These are phyloP conservation scores for Fusarium foetens DNA, from an alignment of 2,329 filamentous ascomycete genomes.

Conservation along the genomic window DNA sequence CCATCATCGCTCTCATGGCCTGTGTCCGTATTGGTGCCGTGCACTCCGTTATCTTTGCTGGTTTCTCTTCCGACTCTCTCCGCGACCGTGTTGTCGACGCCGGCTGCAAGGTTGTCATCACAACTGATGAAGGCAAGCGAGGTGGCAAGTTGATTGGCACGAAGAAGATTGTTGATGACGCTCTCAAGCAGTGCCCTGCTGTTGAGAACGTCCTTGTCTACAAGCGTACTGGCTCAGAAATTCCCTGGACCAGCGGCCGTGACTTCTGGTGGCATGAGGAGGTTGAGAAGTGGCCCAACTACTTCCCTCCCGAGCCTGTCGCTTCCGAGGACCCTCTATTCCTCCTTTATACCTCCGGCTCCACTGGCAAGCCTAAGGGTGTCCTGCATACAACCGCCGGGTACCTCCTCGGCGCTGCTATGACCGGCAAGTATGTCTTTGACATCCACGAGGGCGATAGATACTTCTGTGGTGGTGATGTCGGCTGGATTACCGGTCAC, in stretches of 20 bases:
- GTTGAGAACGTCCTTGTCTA: slow-evolving; percentile 88
- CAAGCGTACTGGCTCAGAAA: slow-evolving; percentile 92
- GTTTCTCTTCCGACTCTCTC: slow-evolving; percentile 95
- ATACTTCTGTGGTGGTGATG: slow-evolving; percentile 98
- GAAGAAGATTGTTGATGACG: slow-evolving; percentile 99
- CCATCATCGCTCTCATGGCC: slow-evolving; percentile 88
- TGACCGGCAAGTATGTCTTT: slow-evolving; percentile 98
- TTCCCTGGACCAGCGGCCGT: slow-evolving; percentile 88
- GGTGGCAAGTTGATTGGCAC: slow-evolving; percentile 97
- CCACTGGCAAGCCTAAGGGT: slow-evolving; percentile 98
- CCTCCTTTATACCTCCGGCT: slow-evolving; percentile 97
- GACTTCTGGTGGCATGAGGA: slow-evolving; percentile 99
- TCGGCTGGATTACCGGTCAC: slow-evolving; percentile 99
- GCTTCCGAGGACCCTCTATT: slow-evolving; percentile 96
- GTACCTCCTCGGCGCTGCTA: slow-evolving; percentile 91
- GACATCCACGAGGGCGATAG: slow-evolving; percentile 94
- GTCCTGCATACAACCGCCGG: slow-evolving; percentile 97
- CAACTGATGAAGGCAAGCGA: slow-evolving; percentile 96
- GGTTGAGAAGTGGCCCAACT: slow-evolving; percentile 94
- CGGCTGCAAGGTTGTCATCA: slow-evolving; percentile 92
- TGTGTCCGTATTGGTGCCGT: slow-evolving; percentile 93
- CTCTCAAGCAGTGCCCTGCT: slow-evolving; percentile 93
- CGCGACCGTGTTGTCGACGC: slow-evolving; percentile 95
- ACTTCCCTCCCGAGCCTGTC: slow-evolving; percentile 89
- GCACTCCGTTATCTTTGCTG: slow-evolving; percentile 97